Base-by-base conservation (phyloP, 1,284 basidiomycete genomes). In the Vanrija humicola region DNA sequence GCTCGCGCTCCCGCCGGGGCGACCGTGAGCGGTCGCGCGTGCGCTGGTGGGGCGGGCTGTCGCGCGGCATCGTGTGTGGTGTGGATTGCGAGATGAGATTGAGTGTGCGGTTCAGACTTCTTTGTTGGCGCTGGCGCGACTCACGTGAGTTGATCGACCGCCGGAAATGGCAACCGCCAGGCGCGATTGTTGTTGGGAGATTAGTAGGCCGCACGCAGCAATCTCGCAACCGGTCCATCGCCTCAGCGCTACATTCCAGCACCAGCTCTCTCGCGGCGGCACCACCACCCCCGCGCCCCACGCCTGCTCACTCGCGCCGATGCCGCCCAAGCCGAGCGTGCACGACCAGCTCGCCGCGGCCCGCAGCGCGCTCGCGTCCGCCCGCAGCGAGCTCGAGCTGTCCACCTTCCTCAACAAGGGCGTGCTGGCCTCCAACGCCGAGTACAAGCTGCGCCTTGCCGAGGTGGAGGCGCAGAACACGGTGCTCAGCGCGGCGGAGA, bases 381-480 rank as follows among this genome's bases (percentile, higher is more conserved):
- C 62, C 8, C 52, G 52, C n/a, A 54, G 56, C 48, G 72, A 74
- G 62, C 66, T 72, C 25, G 66, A 71, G 51, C 62, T 70, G 18
- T 64, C 67, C 16, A 64, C 66, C 2, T 69, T 72, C 28, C 62
- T 74, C 47, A 73, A 73, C 58, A 72, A 70, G 46, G 72, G 72
- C 16, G 64, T 70, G 28, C 57, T 74, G 7, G 64, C 66, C 47
- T 59, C 65, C 15, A 70, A 69, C 50, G 51, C 58, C 1, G 71
- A 74, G 50, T 57, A 65, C 53, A 70, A 69, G 48, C 38, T 66
- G n/a, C 66, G 66, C 10, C 65, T 74, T 39, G 65, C 48, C 21
- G 55, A 56, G 21, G 54, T 74, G 21, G 66, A 73, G 50, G 50
- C 48, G 21, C 66, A 74, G 53, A 74, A 74, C 54, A 26, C 46